Conservation (phyloP, 768 basidiomycete species). For the Kwoniella botswanensis region DNA sequence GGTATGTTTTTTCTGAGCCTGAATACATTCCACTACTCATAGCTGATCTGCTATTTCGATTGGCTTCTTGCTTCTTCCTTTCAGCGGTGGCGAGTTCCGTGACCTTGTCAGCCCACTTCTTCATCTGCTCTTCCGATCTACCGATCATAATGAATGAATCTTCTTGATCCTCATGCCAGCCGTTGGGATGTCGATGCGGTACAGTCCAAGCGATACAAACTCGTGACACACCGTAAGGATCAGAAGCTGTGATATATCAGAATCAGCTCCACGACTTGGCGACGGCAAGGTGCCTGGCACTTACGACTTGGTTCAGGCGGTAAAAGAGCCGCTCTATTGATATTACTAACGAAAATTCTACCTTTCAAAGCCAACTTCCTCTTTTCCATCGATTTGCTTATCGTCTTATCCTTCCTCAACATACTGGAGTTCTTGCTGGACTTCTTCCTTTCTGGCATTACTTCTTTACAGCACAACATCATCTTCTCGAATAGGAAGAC, state of each 20-base stretch:
- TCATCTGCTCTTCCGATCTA: slow-evolving; percentile 86
- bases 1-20: slow-evolving; percentile 59
- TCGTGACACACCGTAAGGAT: slow-evolving; percentile 27
- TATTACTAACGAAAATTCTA: slow-evolving; percentile 94
- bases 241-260: slow-evolving; percentile 8
- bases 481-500: slow-evolving; percentile 99
- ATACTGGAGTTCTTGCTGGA: slow-evolving; percentile 81
- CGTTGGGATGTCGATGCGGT: slow-evolving; percentile 27
- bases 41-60: slow-evolving; percentile 55
- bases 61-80: slow-evolving; percentile 61
- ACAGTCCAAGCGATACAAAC: slow-evolving; percentile 33
- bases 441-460: slow-evolving; percentile 67
- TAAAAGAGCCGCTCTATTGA: slow-evolving; percentile 77
- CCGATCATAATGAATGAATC: slow-evolving; percentile 95
- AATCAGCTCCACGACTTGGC: neutral
- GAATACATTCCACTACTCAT: slow-evolving; percentile 60
- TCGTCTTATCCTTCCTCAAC: slow-evolving; percentile 72
- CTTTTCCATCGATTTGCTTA: slow-evolving; percentile 69
- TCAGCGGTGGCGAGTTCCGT: slow-evolving; percentile 72
- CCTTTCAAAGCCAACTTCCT: slow-evolving; percentile 89
- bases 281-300: slow-evolving; percentile 10
- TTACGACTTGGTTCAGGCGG: slow-evolving; percentile 66
- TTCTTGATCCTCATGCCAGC: slow-evolving; percentile 53
- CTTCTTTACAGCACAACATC: slow-evolving; percentile 97
- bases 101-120: slow-evolving; percentile 88